Conservation (phyloP, 768 basidiomycete species). For the Termitomyces sp. region DNA sequence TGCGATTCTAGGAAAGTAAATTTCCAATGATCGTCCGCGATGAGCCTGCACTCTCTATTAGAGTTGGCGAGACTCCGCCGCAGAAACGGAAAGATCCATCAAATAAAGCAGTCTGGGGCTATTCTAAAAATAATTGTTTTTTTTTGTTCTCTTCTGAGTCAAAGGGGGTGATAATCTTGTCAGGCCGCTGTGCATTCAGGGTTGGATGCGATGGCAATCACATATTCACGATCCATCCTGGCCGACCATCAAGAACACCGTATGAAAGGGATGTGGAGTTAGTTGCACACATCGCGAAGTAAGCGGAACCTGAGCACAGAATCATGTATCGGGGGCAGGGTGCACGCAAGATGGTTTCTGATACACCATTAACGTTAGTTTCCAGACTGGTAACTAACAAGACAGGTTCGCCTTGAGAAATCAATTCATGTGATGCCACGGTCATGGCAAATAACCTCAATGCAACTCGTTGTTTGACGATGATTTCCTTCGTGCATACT, state of each 20-base stretch:
- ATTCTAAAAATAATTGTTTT: neutral
- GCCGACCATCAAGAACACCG: neutral
- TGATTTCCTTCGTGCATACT: neutral
- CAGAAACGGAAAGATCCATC: neutral
- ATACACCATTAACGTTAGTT: neutral
- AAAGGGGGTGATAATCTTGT: too few species aligned
- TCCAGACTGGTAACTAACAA: neutral
- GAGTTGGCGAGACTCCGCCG: neutral
- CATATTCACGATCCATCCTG: neutral
- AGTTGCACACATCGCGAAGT: neutral
- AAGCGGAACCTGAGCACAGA: neutral
- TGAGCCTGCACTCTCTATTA: neutral
- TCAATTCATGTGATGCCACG: neutral
- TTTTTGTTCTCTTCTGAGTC: neutral
- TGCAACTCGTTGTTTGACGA: slow-evolving; percentile 1
- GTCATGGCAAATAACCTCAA: slow-evolving; percentile 1
- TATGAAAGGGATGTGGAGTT: neutral
- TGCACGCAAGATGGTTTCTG: neutral
- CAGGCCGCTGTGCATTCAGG: neutral
- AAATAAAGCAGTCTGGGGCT: slow-evolving; percentile 10
- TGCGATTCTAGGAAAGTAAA: neutral
- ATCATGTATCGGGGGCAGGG: neutral
- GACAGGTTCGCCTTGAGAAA: neutral
- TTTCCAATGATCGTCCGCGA: neutral
- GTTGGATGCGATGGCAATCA: neutral